Base-by-base conservation (phyloP, 1,284 basidiomycete species). In the Sparassis latifolia region DNA sequence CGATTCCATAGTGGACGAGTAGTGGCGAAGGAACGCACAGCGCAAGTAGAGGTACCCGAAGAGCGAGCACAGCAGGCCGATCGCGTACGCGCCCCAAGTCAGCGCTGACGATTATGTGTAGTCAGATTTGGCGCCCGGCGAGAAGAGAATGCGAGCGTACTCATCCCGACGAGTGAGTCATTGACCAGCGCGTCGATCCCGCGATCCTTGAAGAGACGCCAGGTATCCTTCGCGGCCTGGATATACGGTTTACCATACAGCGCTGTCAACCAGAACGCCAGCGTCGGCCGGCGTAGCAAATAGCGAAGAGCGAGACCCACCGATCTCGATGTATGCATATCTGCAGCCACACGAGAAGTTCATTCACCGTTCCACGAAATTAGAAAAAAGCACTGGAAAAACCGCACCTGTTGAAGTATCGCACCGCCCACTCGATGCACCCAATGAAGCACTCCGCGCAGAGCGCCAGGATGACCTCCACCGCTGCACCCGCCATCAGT, bases 161-260 rank as follows among this genome's bases (percentile, higher is more conserved):
- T 83, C 75, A 88, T 92, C 59, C 85, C 81, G 54, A 93, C 85
- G 20, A 95, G 76, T 1, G 82, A 88, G 66, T 95, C 92, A 63
- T 95, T 93, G 61, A 93, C 77, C 12, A 96, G 69, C 1, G 87
- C 89, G 61, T 91, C 87, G 57, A 94, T 86, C 72, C 86, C 92
- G 51, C 90, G 80, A 62, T 94, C 87, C 61, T 81, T 84, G 71
- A 95, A 82, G 49, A 94, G 65, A n/a, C 78, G 75, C 90, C 90
- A 96, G 0, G 92, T 92, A 64, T 93, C 90, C 67, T 89, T 92
- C 3, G 92, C 90, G n/a, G 92, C 92, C 12, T 73, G 64, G 48
- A 92, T 78, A 62, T 95, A 96, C 1, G 83, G 71, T 69, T 96
- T 95, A 29, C 92, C 92, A 65, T 93, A 95, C 2, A 95, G 72